Conservation (phyloP, 2,329 filamentous ascomycete genomes). For the Penicillium sp. region DNA sequence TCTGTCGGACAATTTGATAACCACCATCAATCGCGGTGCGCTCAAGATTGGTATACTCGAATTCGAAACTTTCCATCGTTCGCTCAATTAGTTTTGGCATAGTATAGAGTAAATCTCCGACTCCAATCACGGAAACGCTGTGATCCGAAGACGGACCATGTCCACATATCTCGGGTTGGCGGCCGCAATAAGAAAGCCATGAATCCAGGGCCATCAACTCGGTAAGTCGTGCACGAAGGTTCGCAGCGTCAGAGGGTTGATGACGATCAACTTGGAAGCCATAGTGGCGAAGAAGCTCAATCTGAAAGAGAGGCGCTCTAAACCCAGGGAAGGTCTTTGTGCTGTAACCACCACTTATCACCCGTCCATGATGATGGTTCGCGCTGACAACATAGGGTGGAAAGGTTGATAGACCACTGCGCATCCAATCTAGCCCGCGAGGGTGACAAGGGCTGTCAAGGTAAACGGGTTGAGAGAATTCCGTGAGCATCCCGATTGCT, state of each 20-base stretch:
- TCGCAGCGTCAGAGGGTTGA: constrained; percentile 6
- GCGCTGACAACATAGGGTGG: constrained; percentile 8
- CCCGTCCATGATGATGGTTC: constrained; percentile 7
- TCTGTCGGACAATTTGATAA: constrained; percentile 6
- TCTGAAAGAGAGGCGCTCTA: constrained; percentile 5
- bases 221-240: constrained; percentile 3
- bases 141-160: background rate
- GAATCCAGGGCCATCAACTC: constrained; percentile 10
- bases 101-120: constrained; percentile 6
- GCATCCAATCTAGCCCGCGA: constrained; percentile 5
- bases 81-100: constrained; percentile 7
- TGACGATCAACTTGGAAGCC: constrained; percentile 7
- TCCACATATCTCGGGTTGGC: constrained; percentile 10
- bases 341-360: constrained; percentile 5
- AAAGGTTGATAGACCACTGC: constrained; percentile 2
- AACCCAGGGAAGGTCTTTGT: constrained; percentile 1
- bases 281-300: constrained; percentile 10
- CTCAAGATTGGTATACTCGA: constrained; percentile 7
- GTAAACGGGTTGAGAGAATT: constrained; percentile 2
- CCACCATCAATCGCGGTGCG: constrained; percentile 9
- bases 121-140: background rate
- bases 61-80: constrained; percentile 6
- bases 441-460: constrained; percentile 4
- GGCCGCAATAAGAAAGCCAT: constrained; percentile 12
- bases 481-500: constrained; percentile 2